A percentile compares a stretch with the other conserved stretches of the same genome.
Conservation (phyloP, 1,284 basidiomycete genomes). For the Cryptococcus sp. region DNA sequence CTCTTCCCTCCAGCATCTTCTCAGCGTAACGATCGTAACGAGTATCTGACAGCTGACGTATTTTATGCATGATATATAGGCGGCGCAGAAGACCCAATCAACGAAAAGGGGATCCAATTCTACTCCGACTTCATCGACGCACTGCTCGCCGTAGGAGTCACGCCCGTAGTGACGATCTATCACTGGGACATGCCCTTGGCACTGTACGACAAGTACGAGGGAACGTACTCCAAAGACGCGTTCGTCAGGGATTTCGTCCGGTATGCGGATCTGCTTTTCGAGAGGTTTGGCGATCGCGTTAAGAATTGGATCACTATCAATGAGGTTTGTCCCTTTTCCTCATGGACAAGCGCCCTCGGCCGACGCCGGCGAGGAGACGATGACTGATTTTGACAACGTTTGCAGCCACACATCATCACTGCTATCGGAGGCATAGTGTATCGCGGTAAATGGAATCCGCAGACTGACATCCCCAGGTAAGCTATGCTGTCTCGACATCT, state of each 20-base stretch:
- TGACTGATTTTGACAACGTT: not conserved
- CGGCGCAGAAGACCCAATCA: too few species aligned
- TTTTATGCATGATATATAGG: not conserved
- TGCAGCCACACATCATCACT: too few species aligned
- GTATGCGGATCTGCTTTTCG: constrained; percentile 69
- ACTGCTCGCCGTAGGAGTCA: constrained; percentile 58
- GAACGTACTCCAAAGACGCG: constrained; percentile 56
- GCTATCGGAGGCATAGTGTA: too few species aligned
- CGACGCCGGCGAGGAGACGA: too few species aligned
- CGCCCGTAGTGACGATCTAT: constrained; percentile 59
- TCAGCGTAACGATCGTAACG: constrained; percentile 60
- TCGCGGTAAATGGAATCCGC: too few species aligned
- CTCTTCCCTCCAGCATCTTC: constrained; percentile 64
- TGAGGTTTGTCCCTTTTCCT: constrained; percentile 48
- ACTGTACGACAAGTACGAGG: constrained; percentile 68
- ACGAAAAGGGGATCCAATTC: not conserved
- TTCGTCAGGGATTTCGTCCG: constrained; percentile 64
- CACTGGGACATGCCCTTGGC: constrained; percentile 70
- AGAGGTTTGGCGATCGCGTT: constrained; percentile 69
- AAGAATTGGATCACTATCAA: constrained; percentile 67
- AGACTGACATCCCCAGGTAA: too few species aligned
- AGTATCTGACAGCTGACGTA: constrained; percentile 56
- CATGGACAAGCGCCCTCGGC: not conserved
- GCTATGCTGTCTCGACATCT: too few species aligned
- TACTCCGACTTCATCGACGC: constrained; percentile 27